A percentile compares a stretch with the other conserved stretches of the same genome.
phyloP scores from a whole-genome alignment of 805 yeast species.

The Metschnikowia corniflorae region DNA sequence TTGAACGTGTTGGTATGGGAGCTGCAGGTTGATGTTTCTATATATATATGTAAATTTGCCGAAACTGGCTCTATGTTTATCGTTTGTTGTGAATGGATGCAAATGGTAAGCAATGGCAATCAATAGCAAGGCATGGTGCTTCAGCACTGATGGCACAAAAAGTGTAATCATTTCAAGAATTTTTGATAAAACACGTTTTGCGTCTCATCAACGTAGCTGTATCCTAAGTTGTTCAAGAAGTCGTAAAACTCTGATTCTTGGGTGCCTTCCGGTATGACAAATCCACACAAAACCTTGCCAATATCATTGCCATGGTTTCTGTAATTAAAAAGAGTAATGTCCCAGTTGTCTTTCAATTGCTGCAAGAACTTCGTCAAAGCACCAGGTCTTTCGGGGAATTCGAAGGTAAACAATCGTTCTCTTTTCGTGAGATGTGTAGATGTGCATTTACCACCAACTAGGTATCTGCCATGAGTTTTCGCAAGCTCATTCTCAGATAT shows the following conservation, averaged over 20 bases:
- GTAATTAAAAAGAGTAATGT: constrained; percentile 90
- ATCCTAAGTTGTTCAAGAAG: constrained; percentile 71
- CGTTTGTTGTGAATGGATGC: too few species aligned
- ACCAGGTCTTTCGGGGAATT: constrained; percentile 97
- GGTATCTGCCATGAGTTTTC: constrained; percentile 91
- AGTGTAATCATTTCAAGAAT: constrained; percentile 56
- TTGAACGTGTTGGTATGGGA: constrained; percentile 4
- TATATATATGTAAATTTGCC: too few species aligned
- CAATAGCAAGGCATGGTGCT: too few species aligned
- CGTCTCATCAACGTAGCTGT: constrained; percentile 75
- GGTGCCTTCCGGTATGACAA: constrained; percentile 69
- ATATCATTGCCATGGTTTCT: constrained; percentile 96
- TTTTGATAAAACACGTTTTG: constrained; percentile 82
- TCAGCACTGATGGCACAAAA: too few species aligned
- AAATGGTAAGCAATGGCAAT: too few species aligned
- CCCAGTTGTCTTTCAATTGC: constrained; percentile 76
- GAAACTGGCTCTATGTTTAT: too few species aligned
- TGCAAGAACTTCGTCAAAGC: constrained; percentile 80
- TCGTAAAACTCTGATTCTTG: constrained; percentile 61
- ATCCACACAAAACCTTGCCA: constrained; percentile 88
- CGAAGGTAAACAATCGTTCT: constrained; percentile 80
- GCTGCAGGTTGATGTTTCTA: too few species aligned
- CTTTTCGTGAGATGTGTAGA: constrained; percentile 46
- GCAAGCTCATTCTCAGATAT: constrained; percentile 93
- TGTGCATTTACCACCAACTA: constrained; percentile 87